phyloP scores from a whole-genome alignment of 768 basidiomycete genomes.

The Imleria badia region DNA sequence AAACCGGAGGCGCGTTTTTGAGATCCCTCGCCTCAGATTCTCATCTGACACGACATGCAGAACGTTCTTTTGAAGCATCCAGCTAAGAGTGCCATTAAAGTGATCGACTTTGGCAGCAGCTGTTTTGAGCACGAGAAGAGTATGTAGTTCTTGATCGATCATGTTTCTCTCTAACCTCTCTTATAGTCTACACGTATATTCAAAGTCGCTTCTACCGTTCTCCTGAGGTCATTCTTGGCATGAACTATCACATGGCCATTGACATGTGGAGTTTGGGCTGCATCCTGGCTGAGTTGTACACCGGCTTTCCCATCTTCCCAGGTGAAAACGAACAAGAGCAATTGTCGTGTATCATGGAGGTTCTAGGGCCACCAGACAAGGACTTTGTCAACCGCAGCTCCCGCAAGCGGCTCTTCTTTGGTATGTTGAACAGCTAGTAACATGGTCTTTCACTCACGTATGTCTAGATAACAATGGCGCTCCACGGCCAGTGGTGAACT shows the following conservation, averaged over 20 bases:
- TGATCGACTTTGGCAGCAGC: constrained; percentile 98
- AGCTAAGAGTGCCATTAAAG: constrained; percentile 93
- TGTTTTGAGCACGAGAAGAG: constrained; percentile 99
- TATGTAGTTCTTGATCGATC: constrained; percentile 39
- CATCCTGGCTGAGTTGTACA: constrained; percentile 95
- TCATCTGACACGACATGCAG: constrained; percentile 40
- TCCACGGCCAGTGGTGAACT: constrained; percentile 92
- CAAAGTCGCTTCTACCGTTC: constrained; percentile 99
- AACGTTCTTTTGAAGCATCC: constrained; percentile 95
- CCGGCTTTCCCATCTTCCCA: constrained; percentile 97
- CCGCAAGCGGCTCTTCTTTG: constrained; percentile 94
- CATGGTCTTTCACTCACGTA: constrained; percentile 4
- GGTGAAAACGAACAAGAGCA: constrained; percentile 99
- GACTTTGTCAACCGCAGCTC: constrained; percentile 93
- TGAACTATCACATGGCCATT: constrained; percentile 99
- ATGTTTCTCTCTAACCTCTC: constrained; percentile 6
- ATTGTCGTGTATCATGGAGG: constrained; percentile 98
- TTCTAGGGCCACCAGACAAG: constrained; percentile 93
- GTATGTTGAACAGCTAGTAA: constrained; percentile 42
- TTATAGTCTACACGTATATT: constrained; percentile 95
- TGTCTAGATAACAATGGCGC: constrained; percentile 83
- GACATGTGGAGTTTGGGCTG: constrained; percentile 99
- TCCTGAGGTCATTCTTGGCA: constrained; percentile 97
- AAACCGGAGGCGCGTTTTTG: constrained; percentile 83
- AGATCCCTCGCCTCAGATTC: neutral